Conservation (phyloP, 139 green algal genomes). For the Chlorella sp. region DNA sequence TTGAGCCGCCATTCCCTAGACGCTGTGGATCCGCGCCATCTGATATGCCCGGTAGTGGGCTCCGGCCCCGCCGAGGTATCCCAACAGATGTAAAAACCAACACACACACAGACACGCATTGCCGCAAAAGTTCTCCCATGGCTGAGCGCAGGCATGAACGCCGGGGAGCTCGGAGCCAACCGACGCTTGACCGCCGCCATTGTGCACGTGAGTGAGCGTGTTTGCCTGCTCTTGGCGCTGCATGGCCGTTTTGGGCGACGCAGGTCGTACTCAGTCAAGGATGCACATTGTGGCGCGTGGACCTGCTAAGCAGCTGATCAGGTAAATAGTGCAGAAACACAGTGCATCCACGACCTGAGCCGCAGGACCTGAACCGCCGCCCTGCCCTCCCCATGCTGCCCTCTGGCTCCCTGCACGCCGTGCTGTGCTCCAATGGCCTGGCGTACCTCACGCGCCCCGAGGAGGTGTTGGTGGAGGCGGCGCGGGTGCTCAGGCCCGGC, state of each 20-base stretch:
- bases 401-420: neutral
- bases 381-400: neutral
- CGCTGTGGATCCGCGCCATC: too few relatives aligned
- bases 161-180: neutral
- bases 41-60: too few relatives aligned
- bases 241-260: neutral
- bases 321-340: too few relatives aligned
- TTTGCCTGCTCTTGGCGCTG: neutral
- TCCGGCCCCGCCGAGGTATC: too few relatives aligned
- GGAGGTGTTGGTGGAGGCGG: neutral
- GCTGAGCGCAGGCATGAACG: neutral
- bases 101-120: neutral
- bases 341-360: neutral
- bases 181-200: neutral
- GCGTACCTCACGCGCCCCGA: neutral
- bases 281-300: neutral
- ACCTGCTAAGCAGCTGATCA: too few relatives aligned
- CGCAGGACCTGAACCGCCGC: neutral
- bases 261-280: neutral
- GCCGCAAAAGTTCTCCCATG: neutral
- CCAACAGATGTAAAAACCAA: too few relatives aligned
- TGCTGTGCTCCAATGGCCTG: neutral
- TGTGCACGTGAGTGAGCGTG: neutral
- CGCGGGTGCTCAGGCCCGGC: neutral
- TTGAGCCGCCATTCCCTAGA: too few relatives aligned